Percentiles rank a stretch among this genome's conserved stretches.
Conservation (phyloP, 129 eudicot genomes). For the Deinandra increscens region DNA sequence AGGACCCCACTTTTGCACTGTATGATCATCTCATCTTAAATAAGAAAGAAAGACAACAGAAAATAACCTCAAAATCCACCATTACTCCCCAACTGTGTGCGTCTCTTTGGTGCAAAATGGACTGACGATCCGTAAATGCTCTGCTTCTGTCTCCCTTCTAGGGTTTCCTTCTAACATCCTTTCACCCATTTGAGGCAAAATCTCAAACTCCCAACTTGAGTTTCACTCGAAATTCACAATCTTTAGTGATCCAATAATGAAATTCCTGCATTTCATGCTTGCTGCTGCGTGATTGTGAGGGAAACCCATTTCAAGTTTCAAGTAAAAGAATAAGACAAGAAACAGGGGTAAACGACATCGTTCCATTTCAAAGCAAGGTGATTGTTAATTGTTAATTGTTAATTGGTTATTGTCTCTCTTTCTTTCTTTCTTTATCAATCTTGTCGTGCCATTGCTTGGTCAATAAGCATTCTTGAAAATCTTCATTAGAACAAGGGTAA, state of each 20-base stretch:
- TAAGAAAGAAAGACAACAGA: slow-evolving; percentile 15
- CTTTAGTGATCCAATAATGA: slow-evolving; percentile 52
- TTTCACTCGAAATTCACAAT: slow-evolving; percentile 26
- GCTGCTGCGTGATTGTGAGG: slow-evolving; percentile 58
- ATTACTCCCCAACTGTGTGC: background rate
- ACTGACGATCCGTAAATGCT: slow-evolving; percentile 45
- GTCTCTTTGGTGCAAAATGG: slow-evolving; percentile 26
- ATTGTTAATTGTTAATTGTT: slow-evolving; percentile 22
- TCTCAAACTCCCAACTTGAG: background rate
- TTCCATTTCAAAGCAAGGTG: slow-evolving; percentile 33
- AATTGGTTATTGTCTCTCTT: no score
- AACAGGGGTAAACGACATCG: slow-evolving; percentile 47
- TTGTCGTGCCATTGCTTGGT: slow-evolving; percentile 36
- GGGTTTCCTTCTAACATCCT: slow-evolving; percentile 32
- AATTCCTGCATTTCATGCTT: slow-evolving; percentile 58
- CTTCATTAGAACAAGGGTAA: slow-evolving; percentile 36
- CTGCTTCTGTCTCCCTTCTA: slow-evolving; percentile 55
- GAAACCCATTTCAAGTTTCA: slow-evolving; percentile 17
- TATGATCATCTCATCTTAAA: slow-evolving; percentile 31
- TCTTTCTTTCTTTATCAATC: slow-evolving; percentile 19
- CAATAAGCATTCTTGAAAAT: slow-evolving; percentile 39
- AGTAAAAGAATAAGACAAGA: slow-evolving; percentile 24
- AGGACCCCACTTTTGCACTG: slow-evolving; percentile 20
- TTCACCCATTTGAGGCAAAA: slow-evolving; percentile 7
- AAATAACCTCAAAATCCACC: slow-evolving; percentile 16